Evolutionary conservation across 1,284 basidiomycete genomes (phyloP).

Genomic region (Fomitopsis betulina): DNA sequence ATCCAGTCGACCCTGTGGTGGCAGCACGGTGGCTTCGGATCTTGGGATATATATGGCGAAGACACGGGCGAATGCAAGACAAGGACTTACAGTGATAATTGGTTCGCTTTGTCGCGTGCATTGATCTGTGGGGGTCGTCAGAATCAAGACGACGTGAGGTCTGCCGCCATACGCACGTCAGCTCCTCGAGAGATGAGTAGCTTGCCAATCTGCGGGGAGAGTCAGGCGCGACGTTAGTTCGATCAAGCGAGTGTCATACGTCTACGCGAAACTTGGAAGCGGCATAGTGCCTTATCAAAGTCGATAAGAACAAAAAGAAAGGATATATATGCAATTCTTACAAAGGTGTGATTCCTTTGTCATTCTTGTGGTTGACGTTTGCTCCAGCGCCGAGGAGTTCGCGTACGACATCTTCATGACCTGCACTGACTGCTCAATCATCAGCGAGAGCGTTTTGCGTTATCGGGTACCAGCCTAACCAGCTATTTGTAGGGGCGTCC

Average conservation of each 20-base stretch:
- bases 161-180: slow-evolving; percentile 52
- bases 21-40: slow-evolving; percentile 80
- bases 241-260: slow-evolving; percentile 5
- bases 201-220: slow-evolving; percentile 70
- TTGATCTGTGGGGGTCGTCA: slow-evolving; percentile 67
- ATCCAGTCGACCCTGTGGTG: slow-evolving; percentile 88
- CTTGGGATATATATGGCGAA: slow-evolving; percentile 10
- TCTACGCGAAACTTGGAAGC: slow-evolving; percentile 89
- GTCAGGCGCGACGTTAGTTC: slow-evolving; percentile 5
- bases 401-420: slow-evolving; percentile 72
- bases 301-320: slow-evolving; percentile 2
- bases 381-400: slow-evolving; percentile 85
- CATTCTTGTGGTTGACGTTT: slow-evolving; percentile 76
- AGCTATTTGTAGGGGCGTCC: slow-evolving; percentile 87
- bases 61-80: slow-evolving; percentile 11
- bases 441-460: neutral
- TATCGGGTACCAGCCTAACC: slow-evolving; percentile 38
- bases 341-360: slow-evolving; percentile 87
- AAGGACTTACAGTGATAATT: slow-evolving; percentile 73
- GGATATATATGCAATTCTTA: slow-evolving; percentile 34
- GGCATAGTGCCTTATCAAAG: slow-evolving; percentile 75
- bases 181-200: slow-evolving; percentile 82
- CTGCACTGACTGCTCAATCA: slow-evolving; percentile 65
- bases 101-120: slow-evolving; percentile 85
- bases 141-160: neutral